Evolutionary conservation across 2,329 filamentous ascomycete genomes (phyloP).

Genomic region (Nigrograna mackinnonii): DNA sequence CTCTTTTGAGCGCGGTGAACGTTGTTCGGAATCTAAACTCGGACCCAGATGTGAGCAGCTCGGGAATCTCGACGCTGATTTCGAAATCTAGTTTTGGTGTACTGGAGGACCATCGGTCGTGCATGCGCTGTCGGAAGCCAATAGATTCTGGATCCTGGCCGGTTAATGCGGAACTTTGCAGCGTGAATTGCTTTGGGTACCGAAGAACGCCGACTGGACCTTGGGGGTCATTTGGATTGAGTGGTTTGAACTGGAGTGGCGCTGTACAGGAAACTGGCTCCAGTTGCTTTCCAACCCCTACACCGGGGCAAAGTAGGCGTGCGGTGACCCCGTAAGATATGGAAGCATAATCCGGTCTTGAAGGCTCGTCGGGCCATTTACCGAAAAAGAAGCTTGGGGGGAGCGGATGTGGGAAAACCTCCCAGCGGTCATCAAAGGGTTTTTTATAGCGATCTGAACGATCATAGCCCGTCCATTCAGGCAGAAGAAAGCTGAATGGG

Average conservation of each 20-base stretch:
- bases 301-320: constrained; percentile 16
- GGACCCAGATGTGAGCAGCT: constrained; percentile 14
- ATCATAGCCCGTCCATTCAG: constrained; percentile 16
- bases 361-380: background rate
- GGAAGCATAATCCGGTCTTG: constrained; percentile 13
- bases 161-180: constrained; percentile 17
- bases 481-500: constrained; percentile 23
- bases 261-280: constrained; percentile 12
- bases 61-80: constrained; percentile 16
- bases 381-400: constrained; percentile 23
- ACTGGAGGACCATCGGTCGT: constrained; percentile 20
- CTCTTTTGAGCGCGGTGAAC: constrained; percentile 12
- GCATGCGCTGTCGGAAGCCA: constrained; percentile 22
- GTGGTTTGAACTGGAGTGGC: constrained; percentile 20
- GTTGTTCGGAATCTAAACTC: constrained; percentile 21
- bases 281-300: constrained; percentile 6
- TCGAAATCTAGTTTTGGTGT: constrained; percentile 26
- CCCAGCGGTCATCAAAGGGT: constrained; percentile 15
- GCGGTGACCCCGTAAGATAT: constrained; percentile 24
- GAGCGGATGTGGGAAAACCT: constrained; percentile 18
- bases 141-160: constrained; percentile 11
- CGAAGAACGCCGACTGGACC: constrained; percentile 6
- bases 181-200: constrained; percentile 14
- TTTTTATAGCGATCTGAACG: constrained; percentile 19
- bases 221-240: constrained; percentile 7